A percentile compares a stretch with the other conserved stretches of the same genome.
These are phyloP conservation scores for Hemisphaericaspora subhashii DNA, from an alignment of 1,139 yeast species.

Conservation along the genomic window DNA sequence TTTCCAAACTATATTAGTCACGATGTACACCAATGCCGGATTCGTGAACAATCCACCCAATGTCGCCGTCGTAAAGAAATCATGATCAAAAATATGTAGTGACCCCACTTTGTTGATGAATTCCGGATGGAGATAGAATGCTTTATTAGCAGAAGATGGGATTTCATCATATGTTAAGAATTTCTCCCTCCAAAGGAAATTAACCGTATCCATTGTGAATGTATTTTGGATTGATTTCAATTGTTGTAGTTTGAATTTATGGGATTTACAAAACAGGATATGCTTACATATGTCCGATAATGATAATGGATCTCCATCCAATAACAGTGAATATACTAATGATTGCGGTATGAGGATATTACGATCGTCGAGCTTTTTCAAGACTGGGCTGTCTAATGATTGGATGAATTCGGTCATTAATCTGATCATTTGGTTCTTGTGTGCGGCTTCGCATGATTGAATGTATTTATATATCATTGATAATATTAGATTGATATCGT, in stretches of 20 bases:
- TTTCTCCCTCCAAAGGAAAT: slow-evolving; percentile 63
- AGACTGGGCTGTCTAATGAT: background rate
- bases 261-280: slow-evolving; percentile 43
- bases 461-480: background rate
- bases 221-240: slow-evolving; percentile 47
- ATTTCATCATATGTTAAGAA: slow-evolving; percentile 21
- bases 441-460: background rate
- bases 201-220: slow-evolving; percentile 59
- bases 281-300: slow-evolving; percentile 52
- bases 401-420: slow-evolving; percentile 4
- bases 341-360: slow-evolving; percentile 27
- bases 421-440: background rate
- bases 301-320: slow-evolving; percentile 42
- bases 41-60: slow-evolving; percentile 53
- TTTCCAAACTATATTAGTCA: slow-evolving; percentile 44
- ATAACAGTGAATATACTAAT: slow-evolving; percentile 34
- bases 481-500: background rate
- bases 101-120: slow-evolving; percentile 39
- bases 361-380: slow-evolving; percentile 5
- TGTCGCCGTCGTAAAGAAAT: slow-evolving; percentile 24
- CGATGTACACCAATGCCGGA: slow-evolving; percentile 52
- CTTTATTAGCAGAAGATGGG: slow-evolving; percentile 23
- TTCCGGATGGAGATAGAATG: slow-evolving; percentile 40
- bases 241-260: slow-evolving; percentile 17
- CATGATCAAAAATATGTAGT: slow-evolving; percentile 18